These are phyloP conservation scores for Sporothrix pallida DNA, from an alignment of 2,329 filamentous ascomycete species.

Conservation along the genomic window DNA sequence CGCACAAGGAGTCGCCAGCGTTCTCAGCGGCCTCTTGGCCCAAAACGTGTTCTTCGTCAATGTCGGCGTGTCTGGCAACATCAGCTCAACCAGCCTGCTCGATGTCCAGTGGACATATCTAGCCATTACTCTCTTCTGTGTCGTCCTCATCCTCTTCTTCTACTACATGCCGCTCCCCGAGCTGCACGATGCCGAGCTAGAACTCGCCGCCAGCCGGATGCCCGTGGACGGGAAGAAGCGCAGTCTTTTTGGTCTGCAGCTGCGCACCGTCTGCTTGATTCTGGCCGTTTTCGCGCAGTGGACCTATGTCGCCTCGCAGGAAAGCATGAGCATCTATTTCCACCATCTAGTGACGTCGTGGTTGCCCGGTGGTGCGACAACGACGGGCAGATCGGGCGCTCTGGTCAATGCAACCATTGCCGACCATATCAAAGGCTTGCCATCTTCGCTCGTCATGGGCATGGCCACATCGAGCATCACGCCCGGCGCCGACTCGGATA, in stretches of 20 bases:
- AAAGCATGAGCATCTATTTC: slow-evolving; percentile 67
- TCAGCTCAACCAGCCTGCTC: slow-evolving; percentile 60
- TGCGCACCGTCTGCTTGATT: slow-evolving; percentile 64
- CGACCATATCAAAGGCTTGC: not conserved
- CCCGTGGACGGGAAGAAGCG: slow-evolving; percentile 58
- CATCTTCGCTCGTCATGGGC: not conserved
- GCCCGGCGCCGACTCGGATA: slow-evolving; percentile 41
- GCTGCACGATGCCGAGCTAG: slow-evolving; percentile 61
- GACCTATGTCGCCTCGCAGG: slow-evolving; percentile 77
- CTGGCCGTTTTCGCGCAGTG: slow-evolving; percentile 79
- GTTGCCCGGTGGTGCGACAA: slow-evolving; percentile 41
- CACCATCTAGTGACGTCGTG: slow-evolving; percentile 55
- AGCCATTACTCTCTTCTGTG: slow-evolving; percentile 77
- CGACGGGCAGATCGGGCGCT: slow-evolving; percentile 27
- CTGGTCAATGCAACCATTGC: not conserved
- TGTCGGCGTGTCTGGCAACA: slow-evolving; percentile 50
- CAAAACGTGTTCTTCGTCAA: slow-evolving; percentile 74
- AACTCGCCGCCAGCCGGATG: slow-evolving; percentile 54
- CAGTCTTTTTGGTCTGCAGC: slow-evolving; percentile 53
- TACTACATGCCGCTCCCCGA: slow-evolving; percentile 72
- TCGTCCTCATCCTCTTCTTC: slow-evolving; percentile 70
- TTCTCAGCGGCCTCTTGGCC: slow-evolving; percentile 74
- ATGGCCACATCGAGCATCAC: slow-evolving; percentile 20
- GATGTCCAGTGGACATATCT: slow-evolving; percentile 86
- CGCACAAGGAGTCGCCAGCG: slow-evolving; percentile 75